These are phyloP conservation scores for Cinchona pubescens DNA, from an alignment of 257 asterid genomes.

Conservation along the genomic window DNA sequence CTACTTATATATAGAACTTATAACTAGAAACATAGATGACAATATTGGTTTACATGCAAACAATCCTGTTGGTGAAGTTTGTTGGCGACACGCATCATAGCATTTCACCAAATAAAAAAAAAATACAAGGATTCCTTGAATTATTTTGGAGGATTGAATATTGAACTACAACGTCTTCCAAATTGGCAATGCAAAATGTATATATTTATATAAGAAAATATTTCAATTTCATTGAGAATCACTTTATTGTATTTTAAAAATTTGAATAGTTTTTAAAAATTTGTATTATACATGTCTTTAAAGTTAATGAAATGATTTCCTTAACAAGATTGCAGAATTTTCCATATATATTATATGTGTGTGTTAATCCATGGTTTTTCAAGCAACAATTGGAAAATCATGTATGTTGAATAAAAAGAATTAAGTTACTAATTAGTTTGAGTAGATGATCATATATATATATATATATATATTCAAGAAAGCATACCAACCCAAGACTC, in stretches of 20 bases:
- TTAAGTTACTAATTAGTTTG: background rate
- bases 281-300: no score
- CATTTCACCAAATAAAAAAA: background rate
- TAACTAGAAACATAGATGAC: no score
- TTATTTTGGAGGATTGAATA: background rate
- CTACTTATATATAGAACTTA: background rate
- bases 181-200: background rate
- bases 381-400: background rate
- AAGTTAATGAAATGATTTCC: no score
- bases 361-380: background rate
- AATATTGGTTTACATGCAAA: constrained; percentile 13
- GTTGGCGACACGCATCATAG: constrained; percentile 4
- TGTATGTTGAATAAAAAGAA: background rate
- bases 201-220: no score
- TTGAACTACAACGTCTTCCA: background rate
- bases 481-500: background rate
- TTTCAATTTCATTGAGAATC: no score
- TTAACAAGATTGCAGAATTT: no score
- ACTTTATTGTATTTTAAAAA: no score
- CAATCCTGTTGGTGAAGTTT: constrained; percentile 24
- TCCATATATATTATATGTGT: no score
- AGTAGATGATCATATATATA: background rate
- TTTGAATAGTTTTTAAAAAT: no score
- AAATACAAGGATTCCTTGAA: background rate
- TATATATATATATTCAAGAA: constrained; percentile 11